Evolutionary conservation across 345 rosid genomes (phyloP), one percentile per base, ranked within the genome.

Genomic region (Euphorbia tirucalli): DNA sequence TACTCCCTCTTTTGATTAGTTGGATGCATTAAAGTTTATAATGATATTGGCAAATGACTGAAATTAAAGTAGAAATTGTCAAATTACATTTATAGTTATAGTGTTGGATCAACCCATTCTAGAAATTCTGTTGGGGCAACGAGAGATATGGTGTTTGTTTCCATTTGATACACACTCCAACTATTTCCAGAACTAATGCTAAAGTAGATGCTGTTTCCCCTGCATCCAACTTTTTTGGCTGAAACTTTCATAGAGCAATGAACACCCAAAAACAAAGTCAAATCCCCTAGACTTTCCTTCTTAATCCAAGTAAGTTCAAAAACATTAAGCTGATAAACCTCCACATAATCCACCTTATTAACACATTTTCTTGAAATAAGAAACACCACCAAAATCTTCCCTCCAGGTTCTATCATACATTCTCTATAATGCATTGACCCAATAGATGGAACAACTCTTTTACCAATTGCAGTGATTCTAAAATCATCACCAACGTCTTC

Each of bases 371-470:
- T 68, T 7, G 71, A 78, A 0, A 75, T 15, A 2, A 81, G 79
- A 22, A 83, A 74, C 69, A 76, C 74, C 14, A 71, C 46, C 46
- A 78, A 48, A 24, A 81, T n/a, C 30, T 68, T 44, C 41, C 69
- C 82, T 28, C 71, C 74, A 0, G 81, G 78, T 46, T 78, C 86
- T 0, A 80, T 22, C 55, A 80, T 37, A 35, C 66, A 83, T 71
- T 83, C 86, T 61, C 31, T 70, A 32, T 66, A 75, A 65, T 78
- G 65, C 57, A 16, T 66, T 5, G 68, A 49, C 0, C 41, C 16
- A 0, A 32, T 70, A 11, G 69, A 60, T 1, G 81, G 84, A 59
- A 71, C 56, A 0, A 59, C 79, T 67, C 77, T 73, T 58, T 69
- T 57, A 14, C 82, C 66, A 18, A 68, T 1, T n/a, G 71, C 75